These are phyloP conservation scores for Mycoemilia scoparia DNA, from an alignment of 192 early-diverging fungal genomes.

Conservation along the genomic window DNA sequence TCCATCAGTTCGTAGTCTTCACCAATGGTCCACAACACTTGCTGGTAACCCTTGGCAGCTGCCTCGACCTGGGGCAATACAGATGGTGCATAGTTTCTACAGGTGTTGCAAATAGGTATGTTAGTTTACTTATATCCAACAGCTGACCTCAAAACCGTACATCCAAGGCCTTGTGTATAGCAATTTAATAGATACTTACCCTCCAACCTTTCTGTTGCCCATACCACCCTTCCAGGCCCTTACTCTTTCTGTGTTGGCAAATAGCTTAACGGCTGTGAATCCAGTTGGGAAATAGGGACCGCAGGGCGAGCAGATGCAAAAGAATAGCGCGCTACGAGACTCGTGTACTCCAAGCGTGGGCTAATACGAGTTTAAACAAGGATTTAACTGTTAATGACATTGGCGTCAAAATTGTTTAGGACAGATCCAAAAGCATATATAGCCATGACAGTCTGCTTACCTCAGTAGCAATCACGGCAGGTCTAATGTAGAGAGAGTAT, in stretches of 20 bases:
- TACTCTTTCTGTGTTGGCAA: constrained; percentile 66
- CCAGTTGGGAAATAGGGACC: constrained; percentile 95
- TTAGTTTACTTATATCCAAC: background rate
- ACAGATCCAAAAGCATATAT: constrained; percentile 4
- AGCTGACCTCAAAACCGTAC: constrained; percentile 2
- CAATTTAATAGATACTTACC: too few relatives aligned
- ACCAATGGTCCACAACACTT: constrained; percentile 93
- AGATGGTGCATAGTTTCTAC: constrained; percentile 30
- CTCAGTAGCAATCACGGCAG: constrained; percentile 84
- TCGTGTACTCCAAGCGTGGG: constrained; percentile 64
- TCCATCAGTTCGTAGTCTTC: constrained; percentile 71
- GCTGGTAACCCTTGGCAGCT: constrained; percentile 73
- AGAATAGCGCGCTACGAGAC: constrained; percentile 60
- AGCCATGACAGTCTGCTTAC: too few relatives aligned
- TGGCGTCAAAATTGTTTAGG: background rate
- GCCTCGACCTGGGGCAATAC: constrained; percentile 65
- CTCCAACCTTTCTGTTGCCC: constrained; percentile 82
- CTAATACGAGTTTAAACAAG: too few relatives aligned
- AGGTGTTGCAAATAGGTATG: too few relatives aligned
- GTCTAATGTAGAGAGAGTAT: constrained; percentile 85
- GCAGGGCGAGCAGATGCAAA: constrained; percentile 77
- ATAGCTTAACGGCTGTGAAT: constrained; percentile 70
- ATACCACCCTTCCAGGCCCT: constrained; percentile 93
- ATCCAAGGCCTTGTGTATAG: constrained; percentile 76
- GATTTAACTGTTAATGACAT: constrained; percentile 1